phyloP scores from a whole-genome alignment of 108 stramenopile genomes.

The Pseudonitzschia delicatissima region DNA sequence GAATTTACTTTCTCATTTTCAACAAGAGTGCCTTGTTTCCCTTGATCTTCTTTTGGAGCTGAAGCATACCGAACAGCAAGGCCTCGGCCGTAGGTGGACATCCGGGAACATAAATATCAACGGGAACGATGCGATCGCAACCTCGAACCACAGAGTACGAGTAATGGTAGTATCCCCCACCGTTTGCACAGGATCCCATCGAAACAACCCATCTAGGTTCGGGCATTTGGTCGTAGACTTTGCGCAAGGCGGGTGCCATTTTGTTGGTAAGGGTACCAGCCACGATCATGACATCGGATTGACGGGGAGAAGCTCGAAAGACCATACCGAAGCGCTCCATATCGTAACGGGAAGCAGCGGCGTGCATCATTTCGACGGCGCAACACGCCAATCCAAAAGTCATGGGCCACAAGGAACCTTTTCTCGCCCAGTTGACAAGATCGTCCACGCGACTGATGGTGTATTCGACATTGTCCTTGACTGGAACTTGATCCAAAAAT shows the following conservation, averaged over 20 bases:
- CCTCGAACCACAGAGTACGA: slow-evolving; percentile 98
- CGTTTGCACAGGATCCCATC: slow-evolving; percentile 99
- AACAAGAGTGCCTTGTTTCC: slow-evolving; percentile 93
- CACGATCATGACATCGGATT: slow-evolving; percentile 99
- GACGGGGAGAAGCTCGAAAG: slow-evolving; percentile 90
- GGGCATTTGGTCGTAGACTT: slow-evolving; percentile 99
- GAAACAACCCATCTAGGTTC: slow-evolving; percentile 99
- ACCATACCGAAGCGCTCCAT: slow-evolving; percentile 99
- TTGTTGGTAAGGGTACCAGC: slow-evolving; percentile 99
- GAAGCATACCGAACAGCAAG: slow-evolving; percentile 94
- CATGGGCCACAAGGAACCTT: slow-evolving; percentile 99
- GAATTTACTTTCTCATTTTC: slow-evolving; percentile 89
- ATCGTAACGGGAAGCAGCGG: slow-evolving; percentile 97
- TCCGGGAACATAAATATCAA: slow-evolving; percentile 99
- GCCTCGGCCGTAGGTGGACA: slow-evolving; percentile 99
- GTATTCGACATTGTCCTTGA: slow-evolving; percentile 93
- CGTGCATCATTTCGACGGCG: slow-evolving; percentile 99
- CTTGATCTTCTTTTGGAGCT: slow-evolving; percentile 99
- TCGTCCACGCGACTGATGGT: slow-evolving; percentile 97
- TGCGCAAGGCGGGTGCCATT: slow-evolving; percentile 98
- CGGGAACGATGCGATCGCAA: slow-evolving; percentile 98
- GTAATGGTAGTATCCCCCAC: slow-evolving; percentile 99
- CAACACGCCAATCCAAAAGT: slow-evolving; percentile 99
- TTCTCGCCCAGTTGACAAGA: slow-evolving; percentile 98
- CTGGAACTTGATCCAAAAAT: slow-evolving; percentile 63